phyloP scores from a whole-genome alignment of 768 basidiomycete genomes.

The Auricularia auricula-judae region DNA sequence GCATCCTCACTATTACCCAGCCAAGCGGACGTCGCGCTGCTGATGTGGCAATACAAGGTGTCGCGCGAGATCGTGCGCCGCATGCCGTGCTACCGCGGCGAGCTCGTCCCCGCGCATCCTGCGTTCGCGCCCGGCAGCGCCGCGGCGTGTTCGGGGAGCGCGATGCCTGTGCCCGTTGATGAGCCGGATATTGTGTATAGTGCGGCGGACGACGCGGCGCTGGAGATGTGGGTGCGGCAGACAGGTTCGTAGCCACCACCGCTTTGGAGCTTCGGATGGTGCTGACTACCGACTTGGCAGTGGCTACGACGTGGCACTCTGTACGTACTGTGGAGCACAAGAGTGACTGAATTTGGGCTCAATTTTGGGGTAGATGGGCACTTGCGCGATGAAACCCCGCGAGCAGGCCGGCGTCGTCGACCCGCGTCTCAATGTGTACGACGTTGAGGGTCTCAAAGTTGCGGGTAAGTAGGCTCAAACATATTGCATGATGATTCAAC shows the following conservation, averaged over 20 bases:
- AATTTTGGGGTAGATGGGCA: slow-evolving; percentile 18
- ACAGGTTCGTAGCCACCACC: slow-evolving; percentile 7
- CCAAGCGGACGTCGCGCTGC: slow-evolving; percentile 19
- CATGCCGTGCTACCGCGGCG: slow-evolving; percentile 31
- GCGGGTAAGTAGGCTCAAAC: slow-evolving; percentile 14
- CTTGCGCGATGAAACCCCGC: slow-evolving; percentile 10
- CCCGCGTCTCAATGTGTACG: slow-evolving; percentile 9
- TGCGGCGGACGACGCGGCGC: slow-evolving; percentile 23
- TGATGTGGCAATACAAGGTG: slow-evolving; percentile 46
- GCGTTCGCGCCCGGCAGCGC: slow-evolving; percentile 18
- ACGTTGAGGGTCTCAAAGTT: slow-evolving; percentile 4
- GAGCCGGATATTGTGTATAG: slow-evolving; percentile 22
- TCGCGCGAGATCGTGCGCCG: slow-evolving; percentile 43
- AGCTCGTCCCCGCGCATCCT: slow-evolving; percentile 18
- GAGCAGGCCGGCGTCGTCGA: slow-evolving; percentile 10
- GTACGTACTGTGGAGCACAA: slow-evolving; percentile 9
- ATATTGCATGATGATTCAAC: neutral
- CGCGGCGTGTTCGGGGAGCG: slow-evolving; percentile 15
- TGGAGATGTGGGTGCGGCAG: slow-evolving; percentile 18
- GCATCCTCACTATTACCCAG: neutral
- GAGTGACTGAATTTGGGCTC: neutral
- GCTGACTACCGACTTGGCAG: slow-evolving; percentile 6
- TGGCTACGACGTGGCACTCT: slow-evolving; percentile 23
- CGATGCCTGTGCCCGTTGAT: slow-evolving; percentile 15
- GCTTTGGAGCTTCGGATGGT: neutral